Evolutionary conservation across 1,284 basidiomycete genomes (phyloP), one percentile per base, ranked within the genome.

Genomic region (Trichosporon sp.): DNA sequence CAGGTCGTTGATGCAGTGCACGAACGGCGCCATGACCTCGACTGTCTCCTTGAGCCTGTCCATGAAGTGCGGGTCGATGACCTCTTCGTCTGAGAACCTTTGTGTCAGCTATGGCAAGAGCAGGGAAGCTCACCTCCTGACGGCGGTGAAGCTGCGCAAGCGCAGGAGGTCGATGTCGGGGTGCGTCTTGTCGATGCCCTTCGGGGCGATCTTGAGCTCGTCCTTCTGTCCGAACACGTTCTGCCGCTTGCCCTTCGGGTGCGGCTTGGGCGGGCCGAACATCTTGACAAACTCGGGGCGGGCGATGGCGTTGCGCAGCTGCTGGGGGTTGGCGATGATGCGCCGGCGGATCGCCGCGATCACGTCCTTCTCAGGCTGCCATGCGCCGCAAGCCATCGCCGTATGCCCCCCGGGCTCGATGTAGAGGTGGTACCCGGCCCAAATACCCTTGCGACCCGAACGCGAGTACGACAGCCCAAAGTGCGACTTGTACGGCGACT

Each of bases 141-240:
- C 80, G 0, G 95, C 93, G 4, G 86, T 88, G 53, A 94, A 88
- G 29, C 90, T 90, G 42, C 93, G 88, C 73, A 92, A 90, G 80
- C 92, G 93, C 72, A 96, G 82, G 67, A 95, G 82, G 78, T 93
- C 92, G 71, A 95, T 95, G 78, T 95, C 91, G 81, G 85, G 85
- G 78, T 96, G 93, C 23, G 85, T 86, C 81, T 93, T 95, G 67
- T 88, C 87, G n/a, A 94, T 83, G 0, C 93, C 93, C 78, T 95
- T 95, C 1, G 93, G 93, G 11, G 93, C 92, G 2, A 88, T 88
- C 82, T 95, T 95, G 64, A 95, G 84, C 77, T 92, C 89, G 75
- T 92, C 92, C 3, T 92, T 90, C 68, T 82, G 80, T 0, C 93
- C 93, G 80, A 93, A 95, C 2, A 95, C 87, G 77, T 87, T 94